phyloP scores from a whole-genome alignment of 805 yeast species.

The Wickerhamiella galacta region DNA sequence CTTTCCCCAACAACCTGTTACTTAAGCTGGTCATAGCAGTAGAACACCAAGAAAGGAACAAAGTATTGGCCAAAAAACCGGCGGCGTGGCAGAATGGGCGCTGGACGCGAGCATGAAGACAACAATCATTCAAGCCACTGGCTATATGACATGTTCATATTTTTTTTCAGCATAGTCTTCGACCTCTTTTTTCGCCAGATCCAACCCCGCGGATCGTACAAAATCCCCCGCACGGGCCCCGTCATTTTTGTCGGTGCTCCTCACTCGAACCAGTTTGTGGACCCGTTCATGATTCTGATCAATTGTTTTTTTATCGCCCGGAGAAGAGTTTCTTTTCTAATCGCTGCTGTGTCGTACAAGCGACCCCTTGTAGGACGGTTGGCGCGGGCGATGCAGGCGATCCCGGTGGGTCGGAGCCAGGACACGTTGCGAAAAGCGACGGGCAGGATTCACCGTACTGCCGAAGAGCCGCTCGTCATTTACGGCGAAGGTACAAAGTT shows the following conservation, averaged over 20 bases:
- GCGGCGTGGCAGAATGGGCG: too few species aligned
- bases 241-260: constrained; percentile 92
- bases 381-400: constrained; percentile 60
- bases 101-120: background rate
- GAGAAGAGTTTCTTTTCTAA: constrained; percentile 60
- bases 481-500: constrained; percentile 56
- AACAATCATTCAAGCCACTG: background rate
- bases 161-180: constrained; percentile 28
- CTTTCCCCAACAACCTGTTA: too few species aligned
- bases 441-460: constrained; percentile 48
- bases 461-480: constrained; percentile 36
- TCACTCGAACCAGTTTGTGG: constrained; percentile 90
- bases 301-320: constrained; percentile 53
- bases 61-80: too few species aligned
- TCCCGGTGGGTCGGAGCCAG: constrained; percentile 87
- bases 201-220: constrained; percentile 71
- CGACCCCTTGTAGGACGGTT: constrained; percentile 55
- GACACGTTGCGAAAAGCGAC: constrained; percentile 54
- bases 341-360: constrained; percentile 66
- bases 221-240: constrained; percentile 56
- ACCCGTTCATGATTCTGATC: constrained; percentile 66
- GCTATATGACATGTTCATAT: constrained; percentile 22
- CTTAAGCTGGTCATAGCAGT: too few species aligned
- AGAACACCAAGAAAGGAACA: too few species aligned
- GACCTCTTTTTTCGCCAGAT: constrained; percentile 77